Conservation (phyloP, 257 asterid species). For the Craterostigma plantagineum region DNA sequence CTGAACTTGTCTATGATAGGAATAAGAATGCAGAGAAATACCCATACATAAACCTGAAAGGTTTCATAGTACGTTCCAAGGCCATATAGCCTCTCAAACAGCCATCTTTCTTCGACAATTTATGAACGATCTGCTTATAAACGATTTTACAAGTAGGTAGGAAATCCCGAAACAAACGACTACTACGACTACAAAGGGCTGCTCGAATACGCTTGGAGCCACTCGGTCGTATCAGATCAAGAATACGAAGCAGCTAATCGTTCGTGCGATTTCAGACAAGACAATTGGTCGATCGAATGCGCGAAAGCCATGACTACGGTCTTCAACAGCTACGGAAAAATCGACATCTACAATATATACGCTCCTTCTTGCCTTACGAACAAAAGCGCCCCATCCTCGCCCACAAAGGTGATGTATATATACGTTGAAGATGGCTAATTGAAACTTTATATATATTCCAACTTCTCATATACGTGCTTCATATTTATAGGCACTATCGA, state of each 20-base stretch:
- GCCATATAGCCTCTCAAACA: not conserved
- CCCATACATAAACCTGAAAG: constrained; percentile 64
- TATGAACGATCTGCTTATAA: too few relatives aligned
- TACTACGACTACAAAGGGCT: constrained; percentile 60
- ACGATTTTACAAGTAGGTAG: constrained; percentile 42
- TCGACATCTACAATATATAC: constrained; percentile 72
- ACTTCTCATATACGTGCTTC: not conserved
- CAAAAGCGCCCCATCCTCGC: constrained; percentile 18
- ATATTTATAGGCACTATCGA: constrained; percentile 5
- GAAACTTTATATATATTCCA: not conserved
- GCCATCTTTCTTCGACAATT: too few relatives aligned
- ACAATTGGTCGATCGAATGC: constrained; percentile 37
- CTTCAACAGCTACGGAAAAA: constrained; percentile 26
- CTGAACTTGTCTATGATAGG: constrained; percentile 52
- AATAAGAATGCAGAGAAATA: constrained; percentile 24
- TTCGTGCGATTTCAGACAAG: constrained; percentile 40
- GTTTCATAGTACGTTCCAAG: constrained; percentile 45
- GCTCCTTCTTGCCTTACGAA: constrained; percentile 50
- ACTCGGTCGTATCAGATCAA: constrained; percentile 52
- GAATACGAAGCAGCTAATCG: constrained; percentile 25
- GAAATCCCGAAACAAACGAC: constrained; percentile 73
- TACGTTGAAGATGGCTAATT: too few relatives aligned
- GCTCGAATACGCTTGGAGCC: constrained; percentile 87
- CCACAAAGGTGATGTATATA: constrained; percentile 12
- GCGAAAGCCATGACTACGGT: constrained; percentile 27